Conservation (phyloP, 2,329 filamentous ascomycete species). For the Neofusicoccum kwambonambiense region DNA sequence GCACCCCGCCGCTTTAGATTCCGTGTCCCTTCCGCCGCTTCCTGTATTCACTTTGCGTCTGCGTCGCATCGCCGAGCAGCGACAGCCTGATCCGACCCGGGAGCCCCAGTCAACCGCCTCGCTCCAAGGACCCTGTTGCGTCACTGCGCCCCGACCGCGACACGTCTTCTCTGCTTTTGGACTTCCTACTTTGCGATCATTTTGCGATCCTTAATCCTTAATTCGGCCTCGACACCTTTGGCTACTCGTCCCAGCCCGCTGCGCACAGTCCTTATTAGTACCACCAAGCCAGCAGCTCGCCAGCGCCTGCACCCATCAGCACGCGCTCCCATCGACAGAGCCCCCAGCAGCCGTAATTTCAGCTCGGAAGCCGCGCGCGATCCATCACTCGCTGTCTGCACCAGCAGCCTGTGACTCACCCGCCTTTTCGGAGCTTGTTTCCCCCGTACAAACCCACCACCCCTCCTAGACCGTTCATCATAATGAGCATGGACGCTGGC, state of each 20-base stretch:
- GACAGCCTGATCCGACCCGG: background rate
- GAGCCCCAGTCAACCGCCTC: background rate
- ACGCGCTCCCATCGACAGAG: conserved; percentile 10
- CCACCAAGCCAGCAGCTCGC: background rate
- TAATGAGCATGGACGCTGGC: conserved; percentile 81
- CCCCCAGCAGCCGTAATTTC: conserved; percentile 19
- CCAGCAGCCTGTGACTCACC: conserved; percentile 15
- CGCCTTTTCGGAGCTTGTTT: conserved; percentile 33
- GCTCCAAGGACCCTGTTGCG: conserved; percentile 7
- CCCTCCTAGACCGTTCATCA: conserved; percentile 31
- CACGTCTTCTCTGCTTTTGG: conserved; percentile 4
- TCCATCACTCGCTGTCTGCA: conserved; percentile 20
- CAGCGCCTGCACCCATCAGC: background rate
- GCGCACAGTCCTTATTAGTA: conserved; percentile 12
- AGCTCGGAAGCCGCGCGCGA: background rate
- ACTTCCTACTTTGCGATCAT: conserved; percentile 9
- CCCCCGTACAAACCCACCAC: conserved; percentile 25
- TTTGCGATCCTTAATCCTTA: conserved; percentile 17
- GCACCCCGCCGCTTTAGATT: no score
- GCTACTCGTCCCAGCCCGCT: background rate
- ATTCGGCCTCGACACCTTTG: background rate
- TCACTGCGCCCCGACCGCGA: conserved; percentile 2
- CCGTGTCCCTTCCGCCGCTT: background rate
- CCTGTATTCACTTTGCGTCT: conserved; percentile 9
- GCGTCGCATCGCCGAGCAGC: background rate